These are phyloP conservation scores for Tricholoma flavovirens DNA, from an alignment of 768 basidiomycete genomes.

Conservation along the genomic window DNA sequence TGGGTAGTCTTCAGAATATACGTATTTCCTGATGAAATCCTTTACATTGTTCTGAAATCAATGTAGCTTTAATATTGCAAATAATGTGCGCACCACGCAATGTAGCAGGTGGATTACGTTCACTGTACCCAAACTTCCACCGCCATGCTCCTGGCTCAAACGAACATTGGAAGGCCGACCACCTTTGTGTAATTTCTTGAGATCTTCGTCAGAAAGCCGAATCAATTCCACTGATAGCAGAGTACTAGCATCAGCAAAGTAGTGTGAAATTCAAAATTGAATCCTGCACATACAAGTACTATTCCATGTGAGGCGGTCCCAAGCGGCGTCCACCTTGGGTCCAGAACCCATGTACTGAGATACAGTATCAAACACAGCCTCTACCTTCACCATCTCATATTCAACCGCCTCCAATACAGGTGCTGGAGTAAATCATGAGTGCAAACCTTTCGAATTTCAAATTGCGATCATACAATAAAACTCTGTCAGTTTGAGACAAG, in stretches of 20 bases:
- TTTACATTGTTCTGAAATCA: not conserved
- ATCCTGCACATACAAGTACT: not conserved
- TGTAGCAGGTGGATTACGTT: not conserved
- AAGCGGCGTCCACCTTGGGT: not conserved
- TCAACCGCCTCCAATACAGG: not conserved
- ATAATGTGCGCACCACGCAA: not conserved
- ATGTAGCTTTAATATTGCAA: not conserved
- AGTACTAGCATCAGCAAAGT: no score
- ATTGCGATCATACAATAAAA: not conserved
- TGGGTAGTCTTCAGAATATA: not conserved
- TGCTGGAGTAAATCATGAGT: not conserved
- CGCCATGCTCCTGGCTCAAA: not conserved
- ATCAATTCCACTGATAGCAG: no score
- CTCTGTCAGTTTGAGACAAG: not conserved
- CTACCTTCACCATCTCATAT: no score
- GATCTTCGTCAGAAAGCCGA: not conserved
- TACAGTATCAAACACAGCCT: no score
- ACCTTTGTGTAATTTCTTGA: not conserved
- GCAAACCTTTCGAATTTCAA: not conserved
- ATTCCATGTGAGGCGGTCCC: not conserved
- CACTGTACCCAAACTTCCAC: not conserved
- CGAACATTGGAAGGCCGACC: not conserved
- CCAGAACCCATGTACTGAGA: no score
- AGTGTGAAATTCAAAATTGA: not conserved
- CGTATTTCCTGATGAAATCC: not conserved